These are phyloP conservation scores for Cytospora schulzeri DNA, from an alignment of 2,329 filamentous ascomycete genomes.

Conservation along the genomic window DNA sequence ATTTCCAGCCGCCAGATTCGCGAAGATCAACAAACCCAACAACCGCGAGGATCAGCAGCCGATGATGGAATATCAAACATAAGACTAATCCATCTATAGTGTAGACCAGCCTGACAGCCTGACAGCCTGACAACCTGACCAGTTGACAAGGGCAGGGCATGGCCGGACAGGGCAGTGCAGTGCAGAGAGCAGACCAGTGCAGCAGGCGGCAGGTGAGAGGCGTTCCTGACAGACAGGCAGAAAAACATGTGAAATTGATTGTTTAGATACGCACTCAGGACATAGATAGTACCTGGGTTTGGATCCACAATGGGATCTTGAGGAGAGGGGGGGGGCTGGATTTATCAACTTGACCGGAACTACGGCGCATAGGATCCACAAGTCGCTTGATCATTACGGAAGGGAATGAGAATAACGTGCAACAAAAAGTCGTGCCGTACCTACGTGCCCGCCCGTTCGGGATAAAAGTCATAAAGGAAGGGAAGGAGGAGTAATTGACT, in stretches of 20 bases:
- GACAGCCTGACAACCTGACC: neutral
- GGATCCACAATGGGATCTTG: neutral
- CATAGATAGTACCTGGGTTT: neutral
- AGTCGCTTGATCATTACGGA: neutral
- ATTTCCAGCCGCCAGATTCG: slow-evolving; percentile 11
- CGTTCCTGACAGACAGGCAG: neutral
- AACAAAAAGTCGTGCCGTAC: neutral
- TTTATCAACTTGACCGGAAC: neutral
- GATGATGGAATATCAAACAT: neutral
- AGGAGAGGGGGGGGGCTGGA: neutral
- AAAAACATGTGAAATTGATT: no score
- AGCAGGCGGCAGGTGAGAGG: no score
- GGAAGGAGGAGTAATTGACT: neutral
- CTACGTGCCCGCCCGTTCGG: neutral
- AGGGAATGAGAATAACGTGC: neutral
- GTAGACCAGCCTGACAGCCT: neutral
- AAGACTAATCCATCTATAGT: neutral
- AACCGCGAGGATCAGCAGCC: neutral
- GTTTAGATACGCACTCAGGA: no score
- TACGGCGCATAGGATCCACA: neutral
- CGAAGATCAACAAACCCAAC: slow-evolving; percentile 11
- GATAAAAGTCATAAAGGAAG: neutral
- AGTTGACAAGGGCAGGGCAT: neutral
- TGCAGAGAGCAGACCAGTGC: neutral
- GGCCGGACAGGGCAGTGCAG: neutral